A percentile compares a stretch with the other conserved stretches of the same genome.
Evolutionary conservation across 768 basidiomycete species (phyloP).

Genomic region (Lactarius sanguifluus): DNA sequence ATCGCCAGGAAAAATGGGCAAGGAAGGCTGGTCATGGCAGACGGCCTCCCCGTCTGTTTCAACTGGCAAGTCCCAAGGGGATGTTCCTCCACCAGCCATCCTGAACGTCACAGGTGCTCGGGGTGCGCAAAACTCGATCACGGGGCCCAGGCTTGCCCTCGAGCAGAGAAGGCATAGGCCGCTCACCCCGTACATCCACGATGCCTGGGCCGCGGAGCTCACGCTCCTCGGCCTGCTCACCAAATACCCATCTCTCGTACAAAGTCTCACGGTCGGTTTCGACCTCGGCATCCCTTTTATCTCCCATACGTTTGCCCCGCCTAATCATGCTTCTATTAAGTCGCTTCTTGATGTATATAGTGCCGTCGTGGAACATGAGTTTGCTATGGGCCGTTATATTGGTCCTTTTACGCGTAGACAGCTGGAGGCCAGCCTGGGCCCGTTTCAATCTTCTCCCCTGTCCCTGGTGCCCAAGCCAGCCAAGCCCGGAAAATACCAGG

Average conservation of each 20-base stretch:
- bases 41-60: background rate
- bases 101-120: conserved; percentile 40
- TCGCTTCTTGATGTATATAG: conserved; percentile 23
- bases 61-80: no score
- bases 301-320: conserved; percentile 34
- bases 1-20: no score
- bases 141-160: conserved; percentile 44
- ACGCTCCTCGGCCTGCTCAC: background rate
- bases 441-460: conserved; percentile 35
- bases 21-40: no score
- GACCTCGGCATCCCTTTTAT: conserved; percentile 37
- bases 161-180: conserved; percentile 34
- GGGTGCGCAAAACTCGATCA: conserved; percentile 42
- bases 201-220: conserved; percentile 37
- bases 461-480: conserved; percentile 39
- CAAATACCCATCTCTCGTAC: conserved; percentile 36
- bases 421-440: conserved; percentile 38
- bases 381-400: conserved; percentile 14
- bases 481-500: conserved; percentile 36
- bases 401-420: conserved; percentile 34
- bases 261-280: conserved; percentile 37
- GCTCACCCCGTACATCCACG: conserved; percentile 36
- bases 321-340: conserved; percentile 35
- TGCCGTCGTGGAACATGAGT: conserved; percentile 27
- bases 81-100: no score